Conservation (phyloP, 495 filamentous ascomycete genomes). For the Ascodesmis nigricans region DNA sequence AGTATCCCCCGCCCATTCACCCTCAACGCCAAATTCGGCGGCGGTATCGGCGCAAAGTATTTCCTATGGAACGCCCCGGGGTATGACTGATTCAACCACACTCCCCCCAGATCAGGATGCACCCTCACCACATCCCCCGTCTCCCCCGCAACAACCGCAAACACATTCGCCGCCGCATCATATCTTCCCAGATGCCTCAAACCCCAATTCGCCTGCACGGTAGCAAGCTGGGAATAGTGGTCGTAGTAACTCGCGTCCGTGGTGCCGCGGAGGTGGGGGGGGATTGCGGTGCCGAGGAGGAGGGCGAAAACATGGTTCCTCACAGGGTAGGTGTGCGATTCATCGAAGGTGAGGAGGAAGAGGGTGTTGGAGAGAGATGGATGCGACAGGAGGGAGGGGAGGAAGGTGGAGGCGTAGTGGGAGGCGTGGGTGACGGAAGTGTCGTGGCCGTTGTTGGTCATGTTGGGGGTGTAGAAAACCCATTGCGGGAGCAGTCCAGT, state of each 20-base stretch:
- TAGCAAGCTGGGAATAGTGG: slow-evolving; percentile 47
- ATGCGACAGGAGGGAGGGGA: slow-evolving; percentile 33
- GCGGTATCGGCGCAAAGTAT: slow-evolving; percentile 21
- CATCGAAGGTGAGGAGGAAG: slow-evolving; percentile 47
- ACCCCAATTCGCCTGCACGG: slow-evolving; percentile 40
- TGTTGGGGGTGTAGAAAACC: slow-evolving; percentile 53
- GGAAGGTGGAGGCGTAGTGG: slow-evolving; percentile 34
- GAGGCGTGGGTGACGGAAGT: slow-evolving; percentile 38
- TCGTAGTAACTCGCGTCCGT: slow-evolving; percentile 45
- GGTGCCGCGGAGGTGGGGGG: slow-evolving; percentile 33
- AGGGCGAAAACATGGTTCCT: slow-evolving; percentile 37
- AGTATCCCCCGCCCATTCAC: slow-evolving; percentile 25
- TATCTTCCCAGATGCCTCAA: slow-evolving; percentile 37
- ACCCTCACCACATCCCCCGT: slow-evolving; percentile 22
- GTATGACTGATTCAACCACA: slow-evolving; percentile 30
- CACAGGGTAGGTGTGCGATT: slow-evolving; percentile 33
- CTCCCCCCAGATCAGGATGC: slow-evolving; percentile 14
- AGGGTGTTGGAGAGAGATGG: slow-evolving; percentile 30
- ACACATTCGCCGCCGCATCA: slow-evolving; percentile 38
- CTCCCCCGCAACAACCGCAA: slow-evolving; percentile 32
- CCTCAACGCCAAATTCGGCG: slow-evolving; percentile 21
- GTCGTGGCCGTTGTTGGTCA: slow-evolving; percentile 49
- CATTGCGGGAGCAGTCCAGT: slow-evolving; percentile 41
- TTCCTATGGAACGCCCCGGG: slow-evolving; percentile 26
- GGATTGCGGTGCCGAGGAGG: slow-evolving; percentile 45